These are phyloP conservation scores for Russula sp. DNA, from an alignment of 768 basidiomycete species.

Conservation along the genomic window DNA sequence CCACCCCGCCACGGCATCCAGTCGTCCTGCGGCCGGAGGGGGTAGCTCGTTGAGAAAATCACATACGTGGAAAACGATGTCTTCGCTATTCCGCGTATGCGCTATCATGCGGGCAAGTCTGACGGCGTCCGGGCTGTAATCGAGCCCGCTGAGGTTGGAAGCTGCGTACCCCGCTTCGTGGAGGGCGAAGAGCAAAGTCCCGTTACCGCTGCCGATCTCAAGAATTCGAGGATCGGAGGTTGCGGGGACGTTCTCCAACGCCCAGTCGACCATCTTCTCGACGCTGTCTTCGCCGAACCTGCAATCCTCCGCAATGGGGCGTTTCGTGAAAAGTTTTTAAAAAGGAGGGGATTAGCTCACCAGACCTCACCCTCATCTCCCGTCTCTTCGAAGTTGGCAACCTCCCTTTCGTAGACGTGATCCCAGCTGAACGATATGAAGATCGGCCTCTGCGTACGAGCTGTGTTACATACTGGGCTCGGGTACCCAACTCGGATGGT, in stretches of 20 bases:
- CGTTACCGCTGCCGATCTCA: constrained; percentile 80
- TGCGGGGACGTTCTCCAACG: constrained; percentile 47
- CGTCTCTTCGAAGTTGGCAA: constrained; percentile 66
- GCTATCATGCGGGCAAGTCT: constrained; percentile 57
- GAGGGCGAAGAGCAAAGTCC: constrained; percentile 66
- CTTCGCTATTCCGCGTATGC: constrained; percentile 33
- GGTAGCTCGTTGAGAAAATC: constrained; percentile 62
- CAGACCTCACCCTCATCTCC: constrained; percentile 85
- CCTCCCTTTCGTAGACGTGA: constrained; percentile 61
- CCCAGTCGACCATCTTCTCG: constrained; percentile 78
- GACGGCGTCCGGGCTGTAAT: constrained; percentile 72
- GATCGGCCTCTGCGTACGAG: background rate
- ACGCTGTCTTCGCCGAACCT: constrained; percentile 80
- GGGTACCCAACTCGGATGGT: constrained; percentile 74
- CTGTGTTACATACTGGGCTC: constrained; percentile 57
- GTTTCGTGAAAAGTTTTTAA: background rate
- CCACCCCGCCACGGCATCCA: constrained; percentile 41
- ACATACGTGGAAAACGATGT: constrained; percentile 51
- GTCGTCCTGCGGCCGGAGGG: constrained; percentile 25
- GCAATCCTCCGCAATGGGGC: background rate
- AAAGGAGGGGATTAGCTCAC: constrained; percentile 35
- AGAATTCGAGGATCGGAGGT: constrained; percentile 46
- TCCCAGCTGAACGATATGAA: constrained; percentile 58
- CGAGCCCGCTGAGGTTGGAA: constrained; percentile 53
- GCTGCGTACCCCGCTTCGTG: constrained; percentile 58